Percentiles rank a stretch among this genome's conserved stretches.
Evolutionary conservation across 2,329 filamentous ascomycete species (phyloP).

Genomic region (Bipolaris gigantea): DNA sequence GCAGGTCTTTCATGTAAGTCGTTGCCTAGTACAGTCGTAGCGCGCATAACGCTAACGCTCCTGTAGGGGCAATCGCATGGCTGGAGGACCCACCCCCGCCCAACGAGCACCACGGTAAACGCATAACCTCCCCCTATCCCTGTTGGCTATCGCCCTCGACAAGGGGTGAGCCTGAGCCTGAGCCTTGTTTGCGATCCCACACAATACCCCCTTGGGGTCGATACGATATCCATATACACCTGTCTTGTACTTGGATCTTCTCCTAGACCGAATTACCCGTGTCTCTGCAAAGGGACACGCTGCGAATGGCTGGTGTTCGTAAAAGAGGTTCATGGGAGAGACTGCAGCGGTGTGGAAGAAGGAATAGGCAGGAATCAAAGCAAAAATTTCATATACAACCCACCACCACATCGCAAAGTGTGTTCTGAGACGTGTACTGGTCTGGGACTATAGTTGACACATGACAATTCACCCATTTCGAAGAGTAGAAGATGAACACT

Average conservation of each 20-base stretch:
- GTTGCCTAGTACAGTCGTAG: neutral
- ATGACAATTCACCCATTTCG: no score
- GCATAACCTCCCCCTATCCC: neutral
- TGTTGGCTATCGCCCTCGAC: neutral
- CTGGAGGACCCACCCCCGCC: slow-evolving; percentile 13
- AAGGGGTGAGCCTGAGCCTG: neutral
- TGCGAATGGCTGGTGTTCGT: neutral
- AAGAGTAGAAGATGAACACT: no score
- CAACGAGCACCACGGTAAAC: slow-evolving; percentile 12
- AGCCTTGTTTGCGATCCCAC: neutral
- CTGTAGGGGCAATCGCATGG: slow-evolving; percentile 18
- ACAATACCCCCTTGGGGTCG: no score
- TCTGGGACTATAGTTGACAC: no score
- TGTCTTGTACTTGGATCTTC: neutral
- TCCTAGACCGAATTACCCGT: neutral
- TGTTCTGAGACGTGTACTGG: neutral
- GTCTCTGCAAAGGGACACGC: neutral
- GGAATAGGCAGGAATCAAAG: neutral
- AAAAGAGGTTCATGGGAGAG: neutral
- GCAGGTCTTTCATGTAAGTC: slow-evolving; percentile 74
- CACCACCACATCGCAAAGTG: neutral
- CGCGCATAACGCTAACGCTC: neutral
- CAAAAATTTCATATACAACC: neutral
- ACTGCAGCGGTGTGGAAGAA: neutral
- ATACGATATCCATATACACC: slow-evolving; percentile 2